Base-by-base conservation (phyloP, 208 protist species). In the Endotrypanum monterogeii region DNA sequence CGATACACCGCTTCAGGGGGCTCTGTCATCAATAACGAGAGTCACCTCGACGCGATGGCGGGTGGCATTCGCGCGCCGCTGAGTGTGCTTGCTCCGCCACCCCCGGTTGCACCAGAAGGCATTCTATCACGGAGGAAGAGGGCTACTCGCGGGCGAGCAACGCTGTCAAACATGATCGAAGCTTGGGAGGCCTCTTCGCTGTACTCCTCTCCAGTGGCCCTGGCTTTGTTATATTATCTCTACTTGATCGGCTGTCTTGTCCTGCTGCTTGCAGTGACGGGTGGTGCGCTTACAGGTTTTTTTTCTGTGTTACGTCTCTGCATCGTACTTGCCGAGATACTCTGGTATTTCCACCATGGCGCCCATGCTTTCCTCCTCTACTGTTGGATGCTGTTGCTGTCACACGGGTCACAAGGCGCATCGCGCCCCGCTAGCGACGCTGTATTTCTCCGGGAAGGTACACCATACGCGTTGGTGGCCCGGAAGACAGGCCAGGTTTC, bases 311-410 rank as follows among this genome's bases (percentile, higher is more conserved):
- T 85, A 28, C 80, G 85, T 1, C 74, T 90, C 28, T 23, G 67
- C 48, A 54, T 85, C 25, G 65, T 52, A 11, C 37, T 83, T 18
- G 70, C 72, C 12, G 85, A 90, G 82, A 16, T 87, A 35, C 46
- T 90, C 1, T 90, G 85, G 83, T 86, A 76, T 48, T 44, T 83
- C 14, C 85, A 85, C 56, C 85, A 87, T 77, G 85, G 82, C 41
- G 55, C 77, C 2, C 85, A 90, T 70, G 80, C 85, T 39, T 90
- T 90, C 54, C 48, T 87, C 14, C 76, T 90, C 12, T 87, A 78
- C 65, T 71, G 72, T 25, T 87, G 85, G 84, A 48, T 85, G 50
- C 67, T 78, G 44, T 16, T 75, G 25, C 74, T 81, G 44, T 82
- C 79, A 35, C 85, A 86, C 73, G 83, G 85, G 79, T 76, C 79